A percentile compares a stretch with the other conserved stretches of the same genome.
These are phyloP conservation scores for Pseudocercospora cruenta DNA, from an alignment of 2,329 filamentous ascomycete species.

Conservation along the genomic window DNA sequence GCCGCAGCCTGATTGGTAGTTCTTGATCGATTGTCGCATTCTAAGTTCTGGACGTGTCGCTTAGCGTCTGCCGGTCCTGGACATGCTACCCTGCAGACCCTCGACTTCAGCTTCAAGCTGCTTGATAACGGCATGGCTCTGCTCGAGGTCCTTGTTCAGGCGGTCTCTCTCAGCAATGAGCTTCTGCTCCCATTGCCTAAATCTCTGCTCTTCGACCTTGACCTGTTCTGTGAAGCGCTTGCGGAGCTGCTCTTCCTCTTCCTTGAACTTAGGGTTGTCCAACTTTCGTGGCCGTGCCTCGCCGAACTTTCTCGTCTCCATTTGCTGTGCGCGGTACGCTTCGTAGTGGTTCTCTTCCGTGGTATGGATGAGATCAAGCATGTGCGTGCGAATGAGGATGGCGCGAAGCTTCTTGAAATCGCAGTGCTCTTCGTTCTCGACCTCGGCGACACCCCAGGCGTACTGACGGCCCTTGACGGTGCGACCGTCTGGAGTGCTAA, in stretches of 20 bases:
- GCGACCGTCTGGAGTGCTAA: slow-evolving; percentile 92
- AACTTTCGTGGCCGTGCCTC: slow-evolving; percentile 96
- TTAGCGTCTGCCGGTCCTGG: slow-evolving; percentile 39
- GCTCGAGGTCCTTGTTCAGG: slow-evolving; percentile 99
- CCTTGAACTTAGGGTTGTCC: slow-evolving; percentile 99
- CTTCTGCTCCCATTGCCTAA: slow-evolving; percentile 99
- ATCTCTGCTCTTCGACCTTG: slow-evolving; percentile 99
- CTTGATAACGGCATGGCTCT: slow-evolving; percentile 90
- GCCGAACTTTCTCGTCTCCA: slow-evolving; percentile 99
- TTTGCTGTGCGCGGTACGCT: slow-evolving; percentile 97
- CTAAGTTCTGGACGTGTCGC: neutral
- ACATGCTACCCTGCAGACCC: slow-evolving; percentile 68
- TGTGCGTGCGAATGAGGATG: slow-evolving; percentile 92
- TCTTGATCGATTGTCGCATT: slow-evolving; percentile 9
- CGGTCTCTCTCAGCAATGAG: slow-evolving; percentile 98
- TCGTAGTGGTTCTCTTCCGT: slow-evolving; percentile 99
- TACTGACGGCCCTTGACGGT: slow-evolving; percentile 99
- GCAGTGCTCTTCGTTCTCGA: slow-evolving; percentile 99
- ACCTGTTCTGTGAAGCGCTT: slow-evolving; percentile 99
- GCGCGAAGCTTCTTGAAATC: slow-evolving; percentile 99
- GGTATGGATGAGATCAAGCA: slow-evolving; percentile 99
- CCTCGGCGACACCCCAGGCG: slow-evolving; percentile 98
- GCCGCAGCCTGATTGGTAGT: slow-evolving; percentile 22
- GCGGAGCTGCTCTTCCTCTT: slow-evolving; percentile 96
- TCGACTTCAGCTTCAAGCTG: slow-evolving; percentile 91